Evolutionary conservation across 495 filamentous ascomycete species (phyloP), one percentile per base, ranked within the genome.

Genomic region (Margaritispora aquatica): DNA sequence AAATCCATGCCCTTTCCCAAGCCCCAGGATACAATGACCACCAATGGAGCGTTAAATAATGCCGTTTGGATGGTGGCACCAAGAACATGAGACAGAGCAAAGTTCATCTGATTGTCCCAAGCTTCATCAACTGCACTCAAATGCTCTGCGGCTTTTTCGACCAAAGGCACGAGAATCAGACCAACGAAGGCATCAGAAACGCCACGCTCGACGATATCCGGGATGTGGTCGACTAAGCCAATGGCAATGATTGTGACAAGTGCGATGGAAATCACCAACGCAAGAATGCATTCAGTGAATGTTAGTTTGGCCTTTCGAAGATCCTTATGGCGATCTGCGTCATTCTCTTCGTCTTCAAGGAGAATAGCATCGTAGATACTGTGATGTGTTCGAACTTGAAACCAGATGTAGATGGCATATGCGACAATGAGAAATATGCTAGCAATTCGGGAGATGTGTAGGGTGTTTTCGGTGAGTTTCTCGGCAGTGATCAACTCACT

Each of bases 131-230:
- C 73, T 13, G 92, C 89, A 0, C 88, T 96, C 36, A 96, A 72
- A 69, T 96, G 92, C 75, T 96, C 92, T 10, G 90, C 90, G 0
- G 85, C 87, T 68, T 97, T 97, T 66, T 96, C 92, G 8, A 96
- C 92, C 1, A 97, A 76, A 1, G 92, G 93, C 0, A 91, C 75
- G 2, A 90, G 75, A 54, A 90, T 89, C 60, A 92, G 73, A 52
- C 89, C 89, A 71, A 92, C 81, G 68, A 92, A 92, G 20, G 84
- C 83, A 65, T 97, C 92, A 1, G 81, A 85, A 19, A 97, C 78
- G 47, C 78, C 73, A 4, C 68, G 38, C 48, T 68, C 61, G 17
- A 96, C 90, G 10, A 97, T 84, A 63, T 70, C 79, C 51, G 86
- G 78, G 61, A 97, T 96, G 62, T 96, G 78, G 54, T 84, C 74